Percentiles rank a stretch among this genome's conserved stretches.
phyloP scores from a whole-genome alignment of 371 early-diverging fungal species.

The Parasitella parasitica region DNA sequence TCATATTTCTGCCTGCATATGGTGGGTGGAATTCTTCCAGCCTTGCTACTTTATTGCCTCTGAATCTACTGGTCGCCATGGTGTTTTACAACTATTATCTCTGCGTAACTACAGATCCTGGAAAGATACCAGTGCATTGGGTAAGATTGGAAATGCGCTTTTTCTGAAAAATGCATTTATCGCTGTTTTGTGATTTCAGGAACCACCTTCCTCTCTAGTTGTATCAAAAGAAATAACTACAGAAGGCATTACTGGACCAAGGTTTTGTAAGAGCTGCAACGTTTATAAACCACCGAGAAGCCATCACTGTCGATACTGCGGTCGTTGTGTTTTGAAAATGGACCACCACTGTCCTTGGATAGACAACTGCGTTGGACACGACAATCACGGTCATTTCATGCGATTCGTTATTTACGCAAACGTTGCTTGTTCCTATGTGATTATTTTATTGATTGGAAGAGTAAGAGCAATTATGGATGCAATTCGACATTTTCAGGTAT shows the following conservation, averaged over 20 bases:
- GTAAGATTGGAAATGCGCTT: no score
- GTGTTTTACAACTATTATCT: constrained; percentile 83
- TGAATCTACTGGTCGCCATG: constrained; percentile 67
- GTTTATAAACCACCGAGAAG: constrained; percentile 81
- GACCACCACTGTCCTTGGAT: constrained; percentile 98
- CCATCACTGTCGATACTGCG: constrained; percentile 84
- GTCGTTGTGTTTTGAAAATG: constrained; percentile 86
- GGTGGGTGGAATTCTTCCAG: constrained; percentile 22
- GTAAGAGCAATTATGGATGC: constrained; percentile 36
- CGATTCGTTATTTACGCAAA: constrained; percentile 80
- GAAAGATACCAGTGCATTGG: constrained; percentile 73
- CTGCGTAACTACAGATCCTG: constrained; percentile 79
- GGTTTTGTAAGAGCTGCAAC: constrained; percentile 77
- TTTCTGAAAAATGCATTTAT: no score
- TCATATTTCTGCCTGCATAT: constrained; percentile 35
- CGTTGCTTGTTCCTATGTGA: constrained; percentile 53
- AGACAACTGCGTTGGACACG: constrained; percentile 93
- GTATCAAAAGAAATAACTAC: constrained; percentile 12
- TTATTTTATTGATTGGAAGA: constrained; percentile 38
- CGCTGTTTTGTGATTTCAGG: constrained; percentile 18
- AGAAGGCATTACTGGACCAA: constrained; percentile 46
- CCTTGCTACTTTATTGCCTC: constrained; percentile 40
- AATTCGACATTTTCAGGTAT: constrained; percentile 43
- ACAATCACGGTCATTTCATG: constrained; percentile 87
- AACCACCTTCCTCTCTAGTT: constrained; percentile 39